These are phyloP conservation scores for Nannizzia gypsea DNA, from an alignment of 2,329 filamentous ascomycete genomes.

Conservation along the genomic window DNA sequence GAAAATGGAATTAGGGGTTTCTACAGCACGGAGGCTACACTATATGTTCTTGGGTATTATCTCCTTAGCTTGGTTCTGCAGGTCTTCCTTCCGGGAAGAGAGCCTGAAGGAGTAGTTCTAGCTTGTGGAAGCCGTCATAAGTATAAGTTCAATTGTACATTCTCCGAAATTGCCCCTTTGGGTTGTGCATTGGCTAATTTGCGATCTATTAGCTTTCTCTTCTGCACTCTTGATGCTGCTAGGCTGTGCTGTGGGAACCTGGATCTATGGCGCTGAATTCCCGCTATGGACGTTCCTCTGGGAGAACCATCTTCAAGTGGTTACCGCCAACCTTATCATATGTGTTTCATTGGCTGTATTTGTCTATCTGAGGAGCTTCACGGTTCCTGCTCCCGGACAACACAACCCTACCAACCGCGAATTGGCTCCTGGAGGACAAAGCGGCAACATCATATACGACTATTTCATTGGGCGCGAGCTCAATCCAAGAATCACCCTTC, in stretches of 20 bases:
- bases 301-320: constrained; percentile 76
- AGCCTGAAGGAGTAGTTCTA: constrained; percentile 58
- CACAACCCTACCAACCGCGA: constrained; percentile 61
- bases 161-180: neutral
- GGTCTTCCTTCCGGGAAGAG: constrained; percentile 61
- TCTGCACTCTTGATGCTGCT: constrained; percentile 63
- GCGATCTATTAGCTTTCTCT: constrained; percentile 48
- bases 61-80: constrained; percentile 62
- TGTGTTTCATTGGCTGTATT: constrained; percentile 60
- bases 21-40: constrained; percentile 54
- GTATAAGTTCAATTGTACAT: constrained; percentile 67
- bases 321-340: constrained; percentile 72
- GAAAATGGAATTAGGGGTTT: constrained; percentile 57
- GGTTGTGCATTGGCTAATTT: constrained; percentile 15
- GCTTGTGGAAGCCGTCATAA: constrained; percentile 60
- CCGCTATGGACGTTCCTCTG: constrained; percentile 85
- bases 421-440: constrained; percentile 68
- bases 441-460: constrained; percentile 79
- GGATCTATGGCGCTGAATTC: constrained; percentile 66
- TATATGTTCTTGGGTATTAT: constrained; percentile 66
- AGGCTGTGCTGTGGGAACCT: constrained; percentile 59
- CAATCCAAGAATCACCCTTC: constrained; percentile 61
- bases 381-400: constrained; percentile 50
- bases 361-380: constrained; percentile 73
- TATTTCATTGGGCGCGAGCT: constrained; percentile 94